Evolutionary conservation across 163 green algal genomes (phyloP), one percentile per base, ranked within the genome.

Genomic region (Coccomyxa subellipsoidea): DNA sequence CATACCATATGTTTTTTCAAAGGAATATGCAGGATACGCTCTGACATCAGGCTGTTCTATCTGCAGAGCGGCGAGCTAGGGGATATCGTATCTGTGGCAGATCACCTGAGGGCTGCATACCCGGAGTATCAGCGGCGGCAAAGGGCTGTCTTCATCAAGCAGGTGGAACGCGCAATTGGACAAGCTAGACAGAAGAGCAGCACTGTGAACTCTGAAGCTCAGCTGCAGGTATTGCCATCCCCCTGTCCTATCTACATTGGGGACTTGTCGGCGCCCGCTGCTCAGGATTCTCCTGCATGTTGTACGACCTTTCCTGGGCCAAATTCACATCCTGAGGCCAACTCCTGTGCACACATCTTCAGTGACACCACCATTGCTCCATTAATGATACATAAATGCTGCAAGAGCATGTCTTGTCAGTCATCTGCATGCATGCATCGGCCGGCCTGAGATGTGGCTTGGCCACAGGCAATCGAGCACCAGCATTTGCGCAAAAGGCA

Each of bases 121-220:
- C 88, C 85, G 38, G 91, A 95, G 83, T 95, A 95, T 80, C 80
- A 90, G 75, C 84, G 93, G 0, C 84, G 87, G 69, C 88, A 90
- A 69, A 40, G 86, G 4, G 85, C 59, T 0, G 72, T 82, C 12
- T 91, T 95, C 66, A 77, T 76, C 15, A 81, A 88, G 73, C 87
- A 93, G 84, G 90, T 95, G 15, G 76, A 71, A 31, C 81, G 84
- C 9, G 87, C 89, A 0, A 70, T 93, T 10, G 80, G 90, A 34
- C 54, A 86, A 7, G 84, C 91, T 12, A 69, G 86, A 38, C 54
- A 77, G 7, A 85, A 76, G 31, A 84, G 85, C 0, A 80, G 53
- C 70, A 69, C 85, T 1, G 37, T 38, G 12, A 91, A 92, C 73
- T 85, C 87, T 0, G 91, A 93, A 73, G 40, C 90, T 47, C 82